Evolutionary conservation across 352 stramenopile genomes (phyloP).

Genomic region (Phytophthora brassicae): DNA sequence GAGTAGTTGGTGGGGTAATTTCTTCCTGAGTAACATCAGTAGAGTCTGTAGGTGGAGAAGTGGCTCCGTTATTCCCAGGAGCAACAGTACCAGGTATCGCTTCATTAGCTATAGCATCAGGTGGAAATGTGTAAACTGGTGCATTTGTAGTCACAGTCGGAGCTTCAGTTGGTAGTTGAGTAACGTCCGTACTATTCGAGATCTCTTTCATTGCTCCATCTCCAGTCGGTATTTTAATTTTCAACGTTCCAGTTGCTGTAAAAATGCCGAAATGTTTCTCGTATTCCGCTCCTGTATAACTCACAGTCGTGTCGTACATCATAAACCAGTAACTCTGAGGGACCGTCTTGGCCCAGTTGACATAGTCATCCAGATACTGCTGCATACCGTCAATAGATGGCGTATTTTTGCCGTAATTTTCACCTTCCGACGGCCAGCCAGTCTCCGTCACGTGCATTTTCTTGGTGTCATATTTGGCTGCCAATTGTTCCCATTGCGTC

Average conservation of each 20-base stretch:
- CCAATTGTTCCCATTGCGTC: constrained; percentile 53
- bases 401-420: constrained; percentile 32
- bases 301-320: constrained; percentile 62
- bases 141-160: constrained; percentile 5
- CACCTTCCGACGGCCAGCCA: constrained; percentile 56
- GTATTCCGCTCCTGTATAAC: constrained; percentile 49
- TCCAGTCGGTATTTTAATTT: constrained; percentile 39
- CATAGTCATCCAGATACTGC: constrained; percentile 49
- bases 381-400: constrained; percentile 44
- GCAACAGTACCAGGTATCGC: constrained; percentile 24
- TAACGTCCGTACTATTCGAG: background rate
- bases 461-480: constrained; percentile 37
- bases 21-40: background rate
- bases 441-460: constrained; percentile 65
- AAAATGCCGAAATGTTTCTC: constrained; percentile 71
- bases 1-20: background rate
- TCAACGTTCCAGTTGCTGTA: constrained; percentile 34
- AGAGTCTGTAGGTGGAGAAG: background rate
- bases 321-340: constrained; percentile 61
- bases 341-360: constrained; percentile 37
- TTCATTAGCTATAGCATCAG: constrained; percentile 8
- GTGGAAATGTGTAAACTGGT: constrained; percentile 22
- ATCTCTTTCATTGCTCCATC: constrained; percentile 6
- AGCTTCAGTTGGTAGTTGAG: constrained; percentile 6
- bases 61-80: background rate